Base-by-base conservation (phyloP, 2,329 filamentous ascomycete genomes). In the Xylariales sp. region DNA sequence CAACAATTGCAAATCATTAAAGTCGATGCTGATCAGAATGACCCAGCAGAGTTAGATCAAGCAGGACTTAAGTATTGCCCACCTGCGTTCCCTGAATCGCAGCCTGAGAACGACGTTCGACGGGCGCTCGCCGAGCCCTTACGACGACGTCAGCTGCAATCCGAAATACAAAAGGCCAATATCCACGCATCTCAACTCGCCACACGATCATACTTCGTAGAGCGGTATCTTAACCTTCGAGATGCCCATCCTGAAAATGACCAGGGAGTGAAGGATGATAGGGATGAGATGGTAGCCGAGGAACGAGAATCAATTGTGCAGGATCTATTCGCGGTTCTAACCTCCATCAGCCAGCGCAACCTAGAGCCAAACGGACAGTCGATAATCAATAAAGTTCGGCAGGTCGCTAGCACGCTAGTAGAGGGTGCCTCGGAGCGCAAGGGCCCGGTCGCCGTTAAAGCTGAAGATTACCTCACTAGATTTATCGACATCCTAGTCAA, bases 141-240 rank as follows among this genome's bases (percentile, higher is more conserved):
- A 32, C 82, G 83, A 2, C 84, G 87, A 2, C 84, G 87, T 1
- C 82, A 85, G 63, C 78, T 94, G 4, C 93, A 96, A 76, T 93
- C 90, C 72, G 94, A 97, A 80, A 96, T 97, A 36, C 93, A 97
- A 78, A 97, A 97, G 77, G 92, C 93, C 6, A 97, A 97, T 78
- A 92, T 97, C 46, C 93, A 95, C 76, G 89, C 90, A 1, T 95
- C 91, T 5, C 91, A 94, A 74, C 83, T 97, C 9, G 90, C 90
- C 2, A 97, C 93, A 0, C 87, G 94, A 30, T 95, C 92, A 0
- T 94, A 93, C 77, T 89, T 95, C 64, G 93, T 97, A 0, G 93
- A 97, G 78, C 91, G 94, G 71, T 97, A 95, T 80, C 93, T 93
- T 78, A 90, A 89, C 73, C 84, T 96, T 1, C 88, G 90, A 45